Evolutionary conservation across 2,329 filamentous ascomycete species (phyloP).

Genomic region (Pseudocercospora vitis): DNA sequence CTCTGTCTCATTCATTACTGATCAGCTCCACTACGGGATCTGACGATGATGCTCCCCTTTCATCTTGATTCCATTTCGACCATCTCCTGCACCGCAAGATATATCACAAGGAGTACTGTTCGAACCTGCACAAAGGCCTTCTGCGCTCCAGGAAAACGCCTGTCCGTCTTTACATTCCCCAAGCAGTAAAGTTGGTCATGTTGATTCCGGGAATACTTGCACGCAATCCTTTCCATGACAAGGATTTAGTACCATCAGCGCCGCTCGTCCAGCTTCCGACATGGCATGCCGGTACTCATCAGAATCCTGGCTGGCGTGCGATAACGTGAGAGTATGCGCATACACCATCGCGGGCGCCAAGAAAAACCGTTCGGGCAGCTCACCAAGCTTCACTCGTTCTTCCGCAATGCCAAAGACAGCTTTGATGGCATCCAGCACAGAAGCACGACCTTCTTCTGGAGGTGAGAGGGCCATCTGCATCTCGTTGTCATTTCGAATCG

Average conservation of each 20-base stretch:
- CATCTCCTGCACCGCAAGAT: too few relatives aligned
- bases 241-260: conserved; percentile 4
- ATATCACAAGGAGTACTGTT: too few relatives aligned
- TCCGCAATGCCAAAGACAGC: conserved; percentile 7
- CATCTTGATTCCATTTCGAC: too few relatives aligned
- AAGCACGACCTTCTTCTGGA: conserved; percentile 8
- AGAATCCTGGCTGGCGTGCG: conserved; percentile 1
- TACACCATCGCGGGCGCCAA: conserved; percentile 21
- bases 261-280: conserved; percentile 10
- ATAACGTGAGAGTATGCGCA: conserved; percentile 15
- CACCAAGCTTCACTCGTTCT: conserved; percentile 4
- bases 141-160: too few relatives aligned
- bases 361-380: conserved; percentile 10
- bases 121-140: too few relatives aligned
- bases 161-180: too few relatives aligned
- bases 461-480: conserved; percentile 9
- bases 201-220: too few relatives aligned
- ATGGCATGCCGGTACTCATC: conserved; percentile 13
- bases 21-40: too few relatives aligned
- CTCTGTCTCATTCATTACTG: too few relatives aligned
- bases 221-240: not conserved
- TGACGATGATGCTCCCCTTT: too few relatives aligned
- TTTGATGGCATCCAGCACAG: conserved; percentile 3
- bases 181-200: too few relatives aligned
- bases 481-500: conserved; percentile 15